These are phyloP conservation scores for Nigrograna mackinnonii DNA, from an alignment of 2,329 filamentous ascomycete genomes.

Conservation along the genomic window DNA sequence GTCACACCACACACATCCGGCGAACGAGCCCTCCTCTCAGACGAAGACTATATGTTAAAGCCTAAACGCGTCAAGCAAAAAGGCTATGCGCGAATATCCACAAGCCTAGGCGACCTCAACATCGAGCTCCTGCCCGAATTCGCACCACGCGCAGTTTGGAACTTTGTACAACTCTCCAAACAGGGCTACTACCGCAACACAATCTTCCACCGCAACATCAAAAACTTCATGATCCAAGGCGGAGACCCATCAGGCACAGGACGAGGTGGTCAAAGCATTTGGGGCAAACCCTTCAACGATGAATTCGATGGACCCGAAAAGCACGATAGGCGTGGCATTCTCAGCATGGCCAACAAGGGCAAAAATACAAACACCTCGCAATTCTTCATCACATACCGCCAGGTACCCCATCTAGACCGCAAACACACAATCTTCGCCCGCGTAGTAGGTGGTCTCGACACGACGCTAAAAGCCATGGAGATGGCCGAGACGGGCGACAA, in stretches of 20 bases:
- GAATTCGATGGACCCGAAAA: conserved; percentile 88
- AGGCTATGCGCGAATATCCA: conserved; percentile 89
- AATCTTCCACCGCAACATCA: conserved; percentile 89
- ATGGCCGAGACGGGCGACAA: conserved; percentile 71
- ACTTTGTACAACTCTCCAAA: conserved; percentile 86
- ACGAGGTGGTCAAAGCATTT: conserved; percentile 85
- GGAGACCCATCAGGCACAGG: conserved; percentile 94
- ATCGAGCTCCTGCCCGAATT: conserved; percentile 89
- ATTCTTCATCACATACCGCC: conserved; percentile 91
- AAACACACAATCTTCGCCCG: conserved; percentile 98
- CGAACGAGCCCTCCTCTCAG: conserved; percentile 82
- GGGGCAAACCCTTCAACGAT: conserved; percentile 93
- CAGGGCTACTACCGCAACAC: conserved; percentile 88
- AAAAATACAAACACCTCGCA: conserved; percentile 97
- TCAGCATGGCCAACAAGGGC: conserved; percentile 98
- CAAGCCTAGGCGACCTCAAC: conserved; percentile 81
- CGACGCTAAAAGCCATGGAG: conserved; percentile 76
- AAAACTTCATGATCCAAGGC: conserved; percentile 96
- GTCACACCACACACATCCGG: conserved; percentile 89
- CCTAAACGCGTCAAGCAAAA: conserved; percentile 86
- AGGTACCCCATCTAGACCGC: conserved; percentile 81
- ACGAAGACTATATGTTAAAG: conserved; percentile 96
- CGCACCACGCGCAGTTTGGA: conserved; percentile 94
- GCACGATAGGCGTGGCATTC: conserved; percentile 78
- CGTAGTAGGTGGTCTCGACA: conserved; percentile 75